phyloP scores from a whole-genome alignment of 2,329 filamentous ascomycete genomes.

The Phialemoniopsis sp. region DNA sequence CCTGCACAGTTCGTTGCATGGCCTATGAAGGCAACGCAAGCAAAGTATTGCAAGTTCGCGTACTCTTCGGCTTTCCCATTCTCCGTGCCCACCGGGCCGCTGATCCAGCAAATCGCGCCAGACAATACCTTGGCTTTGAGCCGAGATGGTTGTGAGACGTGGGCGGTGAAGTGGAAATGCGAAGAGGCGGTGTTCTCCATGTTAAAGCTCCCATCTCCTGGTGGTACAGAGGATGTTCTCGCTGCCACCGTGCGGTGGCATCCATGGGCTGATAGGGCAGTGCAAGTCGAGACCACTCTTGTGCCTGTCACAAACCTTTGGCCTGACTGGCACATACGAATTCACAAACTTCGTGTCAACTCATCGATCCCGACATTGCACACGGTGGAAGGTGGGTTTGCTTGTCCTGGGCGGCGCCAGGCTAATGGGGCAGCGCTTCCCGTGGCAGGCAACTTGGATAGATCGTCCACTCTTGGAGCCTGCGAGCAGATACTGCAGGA shows the following conservation, averaged over 20 bases:
- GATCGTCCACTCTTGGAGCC: not conserved
- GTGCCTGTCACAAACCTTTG: constrained; percentile 23
- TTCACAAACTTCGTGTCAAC: constrained; percentile 19
- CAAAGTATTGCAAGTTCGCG: constrained; percentile 34
- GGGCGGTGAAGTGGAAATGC: constrained; percentile 8
- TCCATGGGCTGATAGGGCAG: constrained; percentile 10
- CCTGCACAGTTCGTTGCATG: constrained; percentile 25
- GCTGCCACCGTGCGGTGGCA: constrained; percentile 9
- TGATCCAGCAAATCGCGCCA: constrained; percentile 19
- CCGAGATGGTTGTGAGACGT: constrained; percentile 12
- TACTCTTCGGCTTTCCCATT: constrained; percentile 37
- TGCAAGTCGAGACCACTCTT: constrained; percentile 27
- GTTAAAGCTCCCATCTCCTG: too few relatives aligned
- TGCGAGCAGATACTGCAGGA: constrained; percentile 1
- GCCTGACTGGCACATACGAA: constrained; percentile 32
- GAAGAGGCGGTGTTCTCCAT: not conserved
- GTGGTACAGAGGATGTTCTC: not conserved
- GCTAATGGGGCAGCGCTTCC: constrained; percentile 3
- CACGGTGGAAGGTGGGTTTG: constrained; percentile 19
- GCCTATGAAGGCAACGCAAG: constrained; percentile 26
- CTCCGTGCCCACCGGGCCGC: constrained; percentile 22
- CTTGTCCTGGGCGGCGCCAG: constrained; percentile 9
- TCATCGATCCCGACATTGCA: constrained; percentile 1
- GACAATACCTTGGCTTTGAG: constrained; percentile 15
- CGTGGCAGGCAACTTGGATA: not conserved